phyloP scores from a whole-genome alignment of 441 rosid genomes.

The Metrosideros polymorpha region DNA sequence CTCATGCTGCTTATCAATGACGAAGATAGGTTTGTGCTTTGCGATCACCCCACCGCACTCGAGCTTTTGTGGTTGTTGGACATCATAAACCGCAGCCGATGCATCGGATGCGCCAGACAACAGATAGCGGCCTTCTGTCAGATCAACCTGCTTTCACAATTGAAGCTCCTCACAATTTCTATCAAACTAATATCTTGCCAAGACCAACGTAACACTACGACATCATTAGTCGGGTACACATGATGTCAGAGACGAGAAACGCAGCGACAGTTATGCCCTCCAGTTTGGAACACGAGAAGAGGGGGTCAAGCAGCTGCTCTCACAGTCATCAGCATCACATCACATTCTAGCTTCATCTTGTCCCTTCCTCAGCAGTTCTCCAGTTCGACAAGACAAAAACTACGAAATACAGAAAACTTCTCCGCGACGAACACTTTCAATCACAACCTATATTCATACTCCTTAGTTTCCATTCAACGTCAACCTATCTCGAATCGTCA shows the following conservation, averaged over 20 bases:
- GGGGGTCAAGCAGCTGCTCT: background rate
- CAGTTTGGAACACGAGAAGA: background rate
- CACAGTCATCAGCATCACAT: background rate
- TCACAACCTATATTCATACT: background rate
- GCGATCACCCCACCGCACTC: slow-evolving; percentile 62
- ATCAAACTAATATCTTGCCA: background rate
- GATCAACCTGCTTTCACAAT: slow-evolving; percentile 67
- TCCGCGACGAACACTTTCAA: background rate
- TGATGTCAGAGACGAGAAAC: background rate
- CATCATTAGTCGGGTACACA: background rate
- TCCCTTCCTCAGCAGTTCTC: background rate
- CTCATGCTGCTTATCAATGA: slow-evolving; percentile 69
- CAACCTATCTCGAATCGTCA: background rate
- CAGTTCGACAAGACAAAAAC: background rate
- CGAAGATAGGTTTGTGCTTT: slow-evolving; percentile 58
- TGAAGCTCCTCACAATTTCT: background rate
- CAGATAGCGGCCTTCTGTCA: slow-evolving; percentile 79
- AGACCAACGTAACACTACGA: background rate
- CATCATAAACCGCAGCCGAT: slow-evolving; percentile 71
- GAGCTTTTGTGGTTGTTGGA: slow-evolving; percentile 48
- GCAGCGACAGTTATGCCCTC: background rate
- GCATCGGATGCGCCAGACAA: slow-evolving; percentile 82
- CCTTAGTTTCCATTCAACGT: background rate
- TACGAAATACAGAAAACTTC: background rate
- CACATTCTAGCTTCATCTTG: background rate